Evolutionary conservation across 768 basidiomycete species (phyloP).

Genomic region (Pisolithus albus): DNA sequence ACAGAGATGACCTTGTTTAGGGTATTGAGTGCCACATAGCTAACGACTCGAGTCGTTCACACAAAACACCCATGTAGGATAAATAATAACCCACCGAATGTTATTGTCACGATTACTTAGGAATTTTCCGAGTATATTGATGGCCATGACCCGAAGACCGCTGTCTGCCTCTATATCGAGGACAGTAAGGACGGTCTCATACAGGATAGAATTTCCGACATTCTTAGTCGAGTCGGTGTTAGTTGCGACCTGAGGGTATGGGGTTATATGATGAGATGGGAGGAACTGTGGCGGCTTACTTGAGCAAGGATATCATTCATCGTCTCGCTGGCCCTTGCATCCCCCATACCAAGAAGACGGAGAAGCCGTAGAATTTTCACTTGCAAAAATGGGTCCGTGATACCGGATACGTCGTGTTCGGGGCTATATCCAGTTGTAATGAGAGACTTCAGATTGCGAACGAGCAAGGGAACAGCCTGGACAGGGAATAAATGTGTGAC

Average conservation of each 20-base stretch:
- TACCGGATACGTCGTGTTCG: slow-evolving; percentile 98
- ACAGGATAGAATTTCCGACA: slow-evolving; percentile 95
- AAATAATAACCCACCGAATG: slow-evolving; percentile 62
- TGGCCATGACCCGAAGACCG: slow-evolving; percentile 96
- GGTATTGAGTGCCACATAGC: slow-evolving; percentile 96
- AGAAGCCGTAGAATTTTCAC: slow-evolving; percentile 88
- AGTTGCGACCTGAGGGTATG: slow-evolving; percentile 74
- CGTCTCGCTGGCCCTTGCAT: slow-evolving; percentile 80
- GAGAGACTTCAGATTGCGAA: slow-evolving; percentile 89
- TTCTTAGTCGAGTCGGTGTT: slow-evolving; percentile 98
- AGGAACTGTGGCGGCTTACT: slow-evolving; percentile 33
- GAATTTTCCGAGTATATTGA: slow-evolving; percentile 98
- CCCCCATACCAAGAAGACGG: slow-evolving; percentile 80
- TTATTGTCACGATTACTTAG: slow-evolving; percentile 97
- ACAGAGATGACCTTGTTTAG: slow-evolving; percentile 97
- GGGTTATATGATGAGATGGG: slow-evolving; percentile 1
- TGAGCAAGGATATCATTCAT: slow-evolving; percentile 99
- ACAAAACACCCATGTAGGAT: neutral
- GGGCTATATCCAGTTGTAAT: slow-evolving; percentile 97
- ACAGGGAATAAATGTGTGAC: slow-evolving; percentile 6
- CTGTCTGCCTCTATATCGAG: slow-evolving; percentile 97
- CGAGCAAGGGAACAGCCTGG: slow-evolving; percentile 87
- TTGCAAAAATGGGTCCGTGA: slow-evolving; percentile 94
- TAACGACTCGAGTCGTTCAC: slow-evolving; percentile 24
- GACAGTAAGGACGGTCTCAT: slow-evolving; percentile 94